Conservation (phyloP, 208 protist genomes). For the Trypanosomatidae sp. region DNA sequence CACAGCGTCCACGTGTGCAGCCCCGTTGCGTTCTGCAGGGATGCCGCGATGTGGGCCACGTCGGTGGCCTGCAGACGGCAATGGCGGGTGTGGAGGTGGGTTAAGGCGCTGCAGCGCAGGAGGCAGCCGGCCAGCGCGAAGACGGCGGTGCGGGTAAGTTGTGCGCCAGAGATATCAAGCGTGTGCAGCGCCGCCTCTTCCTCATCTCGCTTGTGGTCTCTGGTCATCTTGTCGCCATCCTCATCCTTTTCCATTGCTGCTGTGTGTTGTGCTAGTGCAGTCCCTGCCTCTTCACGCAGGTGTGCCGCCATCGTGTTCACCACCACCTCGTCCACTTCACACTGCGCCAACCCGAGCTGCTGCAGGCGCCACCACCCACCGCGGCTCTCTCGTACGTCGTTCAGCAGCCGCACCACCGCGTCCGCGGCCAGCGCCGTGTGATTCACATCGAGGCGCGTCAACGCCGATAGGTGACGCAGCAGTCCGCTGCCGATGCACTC, state of each 20-base stretch:
- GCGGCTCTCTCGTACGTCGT: constrained; percentile 24
- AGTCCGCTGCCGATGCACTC: constrained; percentile 20
- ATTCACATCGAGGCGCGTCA: constrained; percentile 46
- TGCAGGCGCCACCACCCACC: constrained; percentile 63
- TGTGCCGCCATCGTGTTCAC: no score
- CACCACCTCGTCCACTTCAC: constrained; percentile 38
- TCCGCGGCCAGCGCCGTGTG: constrained; percentile 50
- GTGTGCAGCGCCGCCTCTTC: constrained; percentile 21
- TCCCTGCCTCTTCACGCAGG: no score
- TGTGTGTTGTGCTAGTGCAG: constrained; percentile 24
- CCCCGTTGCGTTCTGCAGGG: constrained; percentile 29
- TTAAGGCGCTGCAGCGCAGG: constrained; percentile 40
- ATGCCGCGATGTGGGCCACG: constrained; percentile 27
- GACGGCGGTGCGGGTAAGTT: constrained; percentile 37
- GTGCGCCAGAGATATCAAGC: constrained; percentile 51
- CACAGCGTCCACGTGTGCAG: constrained; percentile 48
- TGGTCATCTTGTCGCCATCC: no score
- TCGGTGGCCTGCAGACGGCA: constrained; percentile 41
- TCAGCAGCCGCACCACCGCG: constrained; percentile 27
- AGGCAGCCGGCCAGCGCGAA: constrained; percentile 50
- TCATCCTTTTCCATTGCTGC: constrained; percentile 6
- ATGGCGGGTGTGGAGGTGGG: constrained; percentile 53
- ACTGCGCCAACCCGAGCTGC: constrained; percentile 52
- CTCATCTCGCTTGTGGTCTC: no score
- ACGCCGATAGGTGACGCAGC: constrained; percentile 15